phyloP scores from a whole-genome alignment of 345 rosid species.

The Gossypium thurberi region DNA sequence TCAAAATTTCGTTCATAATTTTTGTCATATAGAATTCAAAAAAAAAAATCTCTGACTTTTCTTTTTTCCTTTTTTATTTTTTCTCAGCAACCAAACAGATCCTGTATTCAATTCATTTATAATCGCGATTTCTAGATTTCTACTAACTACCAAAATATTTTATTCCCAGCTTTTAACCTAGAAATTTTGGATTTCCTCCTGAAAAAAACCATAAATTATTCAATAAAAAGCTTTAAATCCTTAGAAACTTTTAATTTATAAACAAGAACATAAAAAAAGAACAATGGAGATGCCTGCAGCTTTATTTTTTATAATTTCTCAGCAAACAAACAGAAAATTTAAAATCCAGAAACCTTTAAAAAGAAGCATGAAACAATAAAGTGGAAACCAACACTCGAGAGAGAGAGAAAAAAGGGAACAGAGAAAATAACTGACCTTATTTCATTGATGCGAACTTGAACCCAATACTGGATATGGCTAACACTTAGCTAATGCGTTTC shows the following conservation, averaged over 20 bases:
- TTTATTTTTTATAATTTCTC: not conserved
- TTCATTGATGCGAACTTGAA: not conserved
- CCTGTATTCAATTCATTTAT: not conserved
- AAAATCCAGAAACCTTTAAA: not conserved
- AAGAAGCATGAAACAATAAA: no score
- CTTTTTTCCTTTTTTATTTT: not conserved
- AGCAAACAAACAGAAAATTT: constrained; percentile 3
- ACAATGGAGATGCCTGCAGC: not conserved
- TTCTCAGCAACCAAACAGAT: not conserved
- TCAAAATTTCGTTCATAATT: no score
- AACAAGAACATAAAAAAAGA: no score
- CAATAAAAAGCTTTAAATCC: not conserved
- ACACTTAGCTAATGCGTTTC: not conserved
- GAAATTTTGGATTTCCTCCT: no score
- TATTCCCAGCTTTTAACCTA: no score
- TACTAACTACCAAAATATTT: not conserved
- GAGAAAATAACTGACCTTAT: not conserved
- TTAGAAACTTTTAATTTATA: not conserved
- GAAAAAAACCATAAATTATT: not conserved
- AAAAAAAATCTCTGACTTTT: no score
- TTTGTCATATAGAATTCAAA: no score
- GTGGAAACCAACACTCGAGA: not conserved
- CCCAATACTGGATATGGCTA: no score
- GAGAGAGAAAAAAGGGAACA: not conserved
- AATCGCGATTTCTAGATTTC: not conserved